These are phyloP conservation scores for barley (Hordeum vulgare) DNA, from an alignment of 176 grass and related monocot genomes.

Conservation along the genomic window MorexV3_pseudomolecules_assembly NC_058522.1:431712657-431713156, in stretches of 20 bases:
- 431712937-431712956: no score
- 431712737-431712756: slow-evolving; percentile 3
- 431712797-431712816: slow-evolving; percentile 5
- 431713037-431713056: background rate
- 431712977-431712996: no score
- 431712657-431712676: no score
- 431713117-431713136: no score
- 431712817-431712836: slow-evolving; percentile 3
- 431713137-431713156: slow-evolving; percentile 1
- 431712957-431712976: no score
- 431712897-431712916: no score
- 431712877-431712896: slow-evolving; percentile 7
- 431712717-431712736: slow-evolving; percentile 13
- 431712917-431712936: no score
- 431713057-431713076: background rate
- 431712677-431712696: background rate
- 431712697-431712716: no score
- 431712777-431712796: slow-evolving; percentile 23
- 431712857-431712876: background rate
- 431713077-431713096: background rate
- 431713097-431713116: slow-evolving; percentile 18
- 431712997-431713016: slow-evolving; percentile 20
- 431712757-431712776: background rate
- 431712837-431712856: background rate
- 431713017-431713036: background rate